These are phyloP conservation scores for Clarireedia hainanense DNA, from an alignment of 2,329 filamentous ascomycete species.

Conservation along the genomic window DNA sequence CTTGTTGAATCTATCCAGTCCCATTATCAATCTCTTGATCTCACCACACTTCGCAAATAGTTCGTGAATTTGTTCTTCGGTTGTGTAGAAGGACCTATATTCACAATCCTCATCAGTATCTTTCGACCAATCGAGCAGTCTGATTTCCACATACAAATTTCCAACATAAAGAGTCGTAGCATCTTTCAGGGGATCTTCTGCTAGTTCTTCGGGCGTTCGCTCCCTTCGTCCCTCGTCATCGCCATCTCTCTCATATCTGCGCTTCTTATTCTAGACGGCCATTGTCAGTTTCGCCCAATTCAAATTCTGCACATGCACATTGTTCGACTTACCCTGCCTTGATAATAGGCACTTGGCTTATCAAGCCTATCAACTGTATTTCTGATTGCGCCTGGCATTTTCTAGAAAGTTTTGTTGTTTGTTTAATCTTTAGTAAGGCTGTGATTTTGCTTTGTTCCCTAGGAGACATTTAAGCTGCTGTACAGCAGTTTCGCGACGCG, in stretches of 20 bases:
- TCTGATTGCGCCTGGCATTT: slow-evolving; percentile 33
- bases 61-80: slow-evolving; percentile 97
- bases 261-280: slow-evolving; percentile 44
- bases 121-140: not conserved
- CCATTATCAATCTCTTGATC: slow-evolving; percentile 97
- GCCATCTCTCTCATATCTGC: slow-evolving; percentile 46
- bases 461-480: not conserved
- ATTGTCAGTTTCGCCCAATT: slow-evolving; percentile 22
- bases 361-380: slow-evolving; percentile 88
- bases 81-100: slow-evolving; percentile 86
- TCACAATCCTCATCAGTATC: not conserved
- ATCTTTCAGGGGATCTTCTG: slow-evolving; percentile 71
- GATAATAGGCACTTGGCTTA: slow-evolving; percentile 89
- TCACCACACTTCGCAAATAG: slow-evolving; percentile 94
- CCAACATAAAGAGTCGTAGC: slow-evolving; percentile 96
- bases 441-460: slow-evolving; percentile 10
- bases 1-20: slow-evolving; percentile 92
- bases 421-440: slow-evolving; percentile 4
- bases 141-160: slow-evolving; percentile 60
- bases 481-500: slow-evolving; percentile 11
- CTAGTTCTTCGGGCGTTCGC: slow-evolving; percentile 43
- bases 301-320: slow-evolving; percentile 11
- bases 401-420: not conserved
- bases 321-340: slow-evolving; percentile 57
- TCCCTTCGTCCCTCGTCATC: slow-evolving; percentile 45